Evolutionary conservation across 2,329 filamentous ascomycete species (phyloP), one percentile per base, ranked within the genome.

Genomic region (Colletotrichum sojae): DNA sequence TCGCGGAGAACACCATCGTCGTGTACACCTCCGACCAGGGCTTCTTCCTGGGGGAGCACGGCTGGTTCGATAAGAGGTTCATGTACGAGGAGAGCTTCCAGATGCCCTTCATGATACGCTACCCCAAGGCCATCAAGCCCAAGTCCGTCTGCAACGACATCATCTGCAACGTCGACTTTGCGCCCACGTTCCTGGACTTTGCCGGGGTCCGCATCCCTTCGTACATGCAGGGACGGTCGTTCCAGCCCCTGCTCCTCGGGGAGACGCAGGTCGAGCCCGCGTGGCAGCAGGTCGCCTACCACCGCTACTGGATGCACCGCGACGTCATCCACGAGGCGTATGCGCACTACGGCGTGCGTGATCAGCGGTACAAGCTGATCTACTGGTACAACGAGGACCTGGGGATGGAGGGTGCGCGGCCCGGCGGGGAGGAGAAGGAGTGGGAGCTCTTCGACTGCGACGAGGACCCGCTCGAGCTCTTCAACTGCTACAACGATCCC

Each of bases 51-150:
- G 85, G 86, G 6, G 86, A 88, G 68, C 86, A 88, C 69, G 85
- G 86, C 61, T 88, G 85, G 85, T 88, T 87, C 71, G 86, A 88
- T 73, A 88, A 88, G 76, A 82, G 86, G 4, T 87, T 88, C 75
- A 87, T 88, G 83, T 88, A 88, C 75, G 85, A 88, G 70, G 84
- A 88, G 74, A 82, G 78, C 15, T 88, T 88, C 76, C 85, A 88
- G 75, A 88, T 88, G 86, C 85, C 86, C 0, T 85, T 88, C 56
- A 73, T 88, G 4, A 78, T 85, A 8, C 80, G 83, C 0, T 85
- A 84, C 54, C 85, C 86, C 0, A 67, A 57, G 0, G 78, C 79
- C 60, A 85, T 87, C 65, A 49, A 60, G 1, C 65, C 81, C 0
- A 78, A 79, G 0, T 77, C 75, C 0, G 75, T 85, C 0, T 84